These are phyloP conservation scores for Melaleuca alternifolia DNA, from an alignment of 345 rosid species.

Conservation along the genomic window DNA sequence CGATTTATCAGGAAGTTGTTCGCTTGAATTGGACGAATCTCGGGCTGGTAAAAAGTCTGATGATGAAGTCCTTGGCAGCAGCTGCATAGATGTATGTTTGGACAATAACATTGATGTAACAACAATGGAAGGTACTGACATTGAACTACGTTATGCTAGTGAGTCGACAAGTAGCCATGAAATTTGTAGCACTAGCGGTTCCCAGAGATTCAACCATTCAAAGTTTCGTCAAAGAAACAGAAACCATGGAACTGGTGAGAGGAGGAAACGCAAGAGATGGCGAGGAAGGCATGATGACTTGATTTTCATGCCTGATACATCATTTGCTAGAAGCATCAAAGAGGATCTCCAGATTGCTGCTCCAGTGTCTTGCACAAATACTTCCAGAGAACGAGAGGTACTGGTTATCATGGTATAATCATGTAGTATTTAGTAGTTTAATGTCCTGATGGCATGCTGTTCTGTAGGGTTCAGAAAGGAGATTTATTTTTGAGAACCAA, in stretches of 20 bases:
- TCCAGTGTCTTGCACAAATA: constrained; percentile 1
- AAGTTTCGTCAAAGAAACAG: constrained; percentile 36
- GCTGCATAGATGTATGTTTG: constrained; percentile 23
- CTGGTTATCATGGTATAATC: background rate
- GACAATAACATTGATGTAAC: constrained; percentile 34
- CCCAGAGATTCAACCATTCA: constrained; percentile 35
- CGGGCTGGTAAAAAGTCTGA: constrained; percentile 37
- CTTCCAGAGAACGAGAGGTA: constrained; percentile 33
- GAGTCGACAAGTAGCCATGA: constrained; percentile 38
- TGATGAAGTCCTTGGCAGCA: constrained; percentile 30
- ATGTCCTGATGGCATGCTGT: background rate
- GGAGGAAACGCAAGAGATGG: constrained; percentile 91
- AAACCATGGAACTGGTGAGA: constrained; percentile 40
- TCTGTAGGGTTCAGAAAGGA: constrained; percentile 24
- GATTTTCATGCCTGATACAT: constrained; percentile 22
- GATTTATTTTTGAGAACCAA: constrained; percentile 1
- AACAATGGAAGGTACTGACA: constrained; percentile 35
- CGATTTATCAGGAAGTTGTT: constrained; percentile 34
- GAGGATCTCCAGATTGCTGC: constrained; percentile 18
- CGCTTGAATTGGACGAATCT: constrained; percentile 39
- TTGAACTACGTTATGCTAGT: constrained; percentile 44
- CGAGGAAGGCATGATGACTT: constrained; percentile 69
- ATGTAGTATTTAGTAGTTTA: background rate
- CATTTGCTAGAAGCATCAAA: constrained; percentile 27
- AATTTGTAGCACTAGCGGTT: constrained; percentile 84